Conservation (phyloP, 352 stramenopile genomes). For the Thalassiosira oceanica region DNA sequence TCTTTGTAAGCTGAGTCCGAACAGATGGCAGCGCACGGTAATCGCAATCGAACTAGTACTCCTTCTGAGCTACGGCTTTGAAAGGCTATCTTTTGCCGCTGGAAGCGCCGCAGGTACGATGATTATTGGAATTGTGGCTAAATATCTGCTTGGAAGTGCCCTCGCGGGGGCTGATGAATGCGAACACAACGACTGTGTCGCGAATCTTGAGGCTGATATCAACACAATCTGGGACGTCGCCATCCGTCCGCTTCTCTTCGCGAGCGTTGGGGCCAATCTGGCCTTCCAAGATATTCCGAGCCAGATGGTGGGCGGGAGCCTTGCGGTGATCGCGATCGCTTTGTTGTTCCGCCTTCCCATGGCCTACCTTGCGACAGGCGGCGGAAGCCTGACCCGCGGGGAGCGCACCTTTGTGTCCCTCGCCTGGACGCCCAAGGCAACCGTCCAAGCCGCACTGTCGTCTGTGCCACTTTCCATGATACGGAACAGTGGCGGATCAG, state of each 20-base stretch:
- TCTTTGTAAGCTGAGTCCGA: slow-evolving; percentile 2
- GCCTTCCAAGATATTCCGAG: too few species aligned
- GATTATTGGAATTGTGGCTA: neutral
- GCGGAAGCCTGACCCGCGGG: slow-evolving; percentile 8
- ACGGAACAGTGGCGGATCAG: slow-evolving; percentile 3
- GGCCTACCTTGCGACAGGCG: slow-evolving; percentile 12
- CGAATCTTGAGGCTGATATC: slow-evolving; percentile 23
- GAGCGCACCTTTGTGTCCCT: slow-evolving; percentile 43
- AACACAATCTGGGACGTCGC: slow-evolving; percentile 38
- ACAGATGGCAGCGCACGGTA: slow-evolving; percentile 21
- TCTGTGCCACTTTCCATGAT: slow-evolving; percentile 32
- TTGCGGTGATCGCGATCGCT: too few species aligned
- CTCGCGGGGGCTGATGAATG: too few species aligned
- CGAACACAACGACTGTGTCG: slow-evolving; percentile 8
- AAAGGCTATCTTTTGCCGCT: slow-evolving; percentile 11
- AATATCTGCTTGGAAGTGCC: too few species aligned
- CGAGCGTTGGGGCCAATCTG: slow-evolving; percentile 37
- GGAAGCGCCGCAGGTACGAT: slow-evolving; percentile 17
- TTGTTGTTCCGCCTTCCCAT: slow-evolving; percentile 10
- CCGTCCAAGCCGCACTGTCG: slow-evolving; percentile 59
- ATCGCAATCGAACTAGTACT: slow-evolving; percentile 18
- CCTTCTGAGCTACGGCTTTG: slow-evolving; percentile 12
- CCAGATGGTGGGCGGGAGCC: too few species aligned
- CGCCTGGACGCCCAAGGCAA: slow-evolving; percentile 61
- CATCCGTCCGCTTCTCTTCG: slow-evolving; percentile 41